Evolutionary conservation across 2,329 filamentous ascomycete species (phyloP).

Genomic region (Pyrenophora seminiperda): DNA sequence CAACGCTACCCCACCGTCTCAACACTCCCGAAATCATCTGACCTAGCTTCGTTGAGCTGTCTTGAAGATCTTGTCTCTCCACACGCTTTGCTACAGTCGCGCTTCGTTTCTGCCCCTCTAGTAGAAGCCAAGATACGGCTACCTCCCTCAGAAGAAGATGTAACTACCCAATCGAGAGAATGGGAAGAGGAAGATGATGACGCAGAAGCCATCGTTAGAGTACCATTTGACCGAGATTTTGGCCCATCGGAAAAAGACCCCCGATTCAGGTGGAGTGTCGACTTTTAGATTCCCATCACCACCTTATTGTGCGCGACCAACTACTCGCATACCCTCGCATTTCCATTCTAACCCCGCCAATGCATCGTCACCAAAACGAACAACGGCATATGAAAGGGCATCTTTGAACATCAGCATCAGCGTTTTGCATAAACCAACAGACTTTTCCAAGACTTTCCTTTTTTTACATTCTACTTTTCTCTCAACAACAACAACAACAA

Average conservation of each 20-base stretch:
- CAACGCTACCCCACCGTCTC: constrained; percentile 26
- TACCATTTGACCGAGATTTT: constrained; percentile 42
- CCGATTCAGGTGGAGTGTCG: constrained; percentile 50
- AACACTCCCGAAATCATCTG: constrained; percentile 40
- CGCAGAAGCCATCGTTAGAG: constrained; percentile 22
- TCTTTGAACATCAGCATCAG: constrained; percentile 1
- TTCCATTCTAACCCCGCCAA: background rate
- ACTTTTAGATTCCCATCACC: constrained; percentile 38
- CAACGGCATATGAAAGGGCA: background rate
- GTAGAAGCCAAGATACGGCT: constrained; percentile 47
- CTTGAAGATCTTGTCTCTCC: constrained; percentile 49
- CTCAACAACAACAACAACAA: constrained; percentile 5
- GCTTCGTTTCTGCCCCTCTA: constrained; percentile 46
- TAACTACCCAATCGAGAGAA: constrained; percentile 24
- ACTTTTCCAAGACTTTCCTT: background rate
- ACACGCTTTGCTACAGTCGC: constrained; percentile 39
- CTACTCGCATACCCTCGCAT: background rate
- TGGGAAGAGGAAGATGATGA: constrained; percentile 31
- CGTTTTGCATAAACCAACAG: background rate
- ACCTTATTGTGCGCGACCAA: background rate
- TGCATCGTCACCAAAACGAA: background rate
- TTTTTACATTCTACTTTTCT: background rate
- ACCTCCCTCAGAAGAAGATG: constrained; percentile 39
- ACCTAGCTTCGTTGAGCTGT: constrained; percentile 46
- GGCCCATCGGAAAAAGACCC: constrained; percentile 45